Percentiles rank a stretch among this genome's conserved stretches.
Evolutionary conservation across 768 basidiomycete species (phyloP).

Genomic region (Botryobasidium botryosum): DNA sequence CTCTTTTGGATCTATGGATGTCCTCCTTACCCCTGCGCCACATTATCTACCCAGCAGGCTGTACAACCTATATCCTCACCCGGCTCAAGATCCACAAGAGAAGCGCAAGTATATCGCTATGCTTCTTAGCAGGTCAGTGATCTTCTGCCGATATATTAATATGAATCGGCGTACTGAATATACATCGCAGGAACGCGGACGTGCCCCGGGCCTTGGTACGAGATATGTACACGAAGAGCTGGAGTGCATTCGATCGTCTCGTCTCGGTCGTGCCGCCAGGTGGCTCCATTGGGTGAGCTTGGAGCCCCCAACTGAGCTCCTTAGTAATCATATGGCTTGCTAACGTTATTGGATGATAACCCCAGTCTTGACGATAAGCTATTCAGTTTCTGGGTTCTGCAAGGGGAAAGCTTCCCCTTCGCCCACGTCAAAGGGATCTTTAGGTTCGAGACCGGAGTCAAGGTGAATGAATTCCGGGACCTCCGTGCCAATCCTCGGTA

Average conservation of each 20-base stretch:
- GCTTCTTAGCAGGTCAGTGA: constrained; percentile 44
- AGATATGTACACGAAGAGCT: constrained; percentile 85
- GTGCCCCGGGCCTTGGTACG: constrained; percentile 70
- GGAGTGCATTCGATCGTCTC: constrained; percentile 80
- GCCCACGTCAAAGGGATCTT: constrained; percentile 72
- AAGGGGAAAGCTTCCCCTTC: constrained; percentile 57
- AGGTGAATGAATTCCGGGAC: constrained; percentile 77
- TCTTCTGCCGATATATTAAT: not conserved
- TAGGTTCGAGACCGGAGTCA: constrained; percentile 76
- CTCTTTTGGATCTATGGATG: constrained; percentile 68
- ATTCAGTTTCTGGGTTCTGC: constrained; percentile 78
- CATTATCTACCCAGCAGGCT: constrained; percentile 47
- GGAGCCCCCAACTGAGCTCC: too few relatives aligned
- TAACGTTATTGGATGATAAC: too few relatives aligned
- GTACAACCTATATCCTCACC: constrained; percentile 63
- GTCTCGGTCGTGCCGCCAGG: constrained; percentile 84
- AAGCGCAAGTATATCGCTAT: constrained; percentile 58
- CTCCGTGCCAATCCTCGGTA: constrained; percentile 68
- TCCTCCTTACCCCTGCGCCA: constrained; percentile 54
- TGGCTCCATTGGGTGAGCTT: constrained; percentile 64
- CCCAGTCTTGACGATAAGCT: constrained; percentile 77
- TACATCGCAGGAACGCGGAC: constrained; percentile 54
- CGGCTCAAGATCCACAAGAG: constrained; percentile 58
- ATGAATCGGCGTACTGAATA: not conserved
- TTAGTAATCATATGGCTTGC: too few relatives aligned